A percentile compares a stretch with the other conserved stretches of the same genome.
These are phyloP conservation scores for Paraphaeosphaeria minitans DNA, from an alignment of 2,329 filamentous ascomycete genomes.

Conservation along the genomic window DNA sequence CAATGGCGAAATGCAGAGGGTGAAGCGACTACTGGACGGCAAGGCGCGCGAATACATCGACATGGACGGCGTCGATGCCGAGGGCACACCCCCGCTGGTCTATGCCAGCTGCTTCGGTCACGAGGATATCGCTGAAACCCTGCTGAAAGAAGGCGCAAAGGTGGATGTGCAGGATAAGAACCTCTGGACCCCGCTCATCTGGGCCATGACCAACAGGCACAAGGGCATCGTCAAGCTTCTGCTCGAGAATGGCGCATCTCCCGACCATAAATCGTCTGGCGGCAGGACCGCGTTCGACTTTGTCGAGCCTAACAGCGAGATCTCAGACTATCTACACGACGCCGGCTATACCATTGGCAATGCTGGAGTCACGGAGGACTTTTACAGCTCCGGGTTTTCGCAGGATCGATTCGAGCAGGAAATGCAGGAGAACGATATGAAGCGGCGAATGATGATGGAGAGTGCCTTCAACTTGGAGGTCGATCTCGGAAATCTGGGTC, in stretches of 20 bases:
- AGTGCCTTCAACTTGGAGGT: slow-evolving; percentile 97
- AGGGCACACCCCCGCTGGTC: slow-evolving; percentile 94
- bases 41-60: slow-evolving; percentile 77
- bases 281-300: slow-evolving; percentile 96
- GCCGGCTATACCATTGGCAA: slow-evolving; percentile 90
- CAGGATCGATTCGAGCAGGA: slow-evolving; percentile 97
- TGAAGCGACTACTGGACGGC: slow-evolving; percentile 75
- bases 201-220: slow-evolving; percentile 98
- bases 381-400: slow-evolving; percentile 89
- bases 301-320: slow-evolving; percentile 91
- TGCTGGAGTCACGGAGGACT: slow-evolving; percentile 82
- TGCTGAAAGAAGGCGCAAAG: slow-evolving; percentile 83
- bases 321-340: slow-evolving; percentile 92
- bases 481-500: slow-evolving; percentile 90
- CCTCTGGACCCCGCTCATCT: slow-evolving; percentile 98
- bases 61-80: slow-evolving; percentile 86
- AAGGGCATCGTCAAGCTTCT: slow-evolving; percentile 93
- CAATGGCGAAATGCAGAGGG: slow-evolving; percentile 86
- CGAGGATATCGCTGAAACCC: slow-evolving; percentile 80
- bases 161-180: slow-evolving; percentile 95
- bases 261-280: slow-evolving; percentile 91
- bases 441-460: slow-evolving; percentile 98
- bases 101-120: slow-evolving; percentile 99
- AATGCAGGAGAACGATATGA: slow-evolving; percentile 94
- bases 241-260: slow-evolving; percentile 91